phyloP scores from a whole-genome alignment of 129 eudicot species.

The Gnaphalium uliginosum region DNA sequence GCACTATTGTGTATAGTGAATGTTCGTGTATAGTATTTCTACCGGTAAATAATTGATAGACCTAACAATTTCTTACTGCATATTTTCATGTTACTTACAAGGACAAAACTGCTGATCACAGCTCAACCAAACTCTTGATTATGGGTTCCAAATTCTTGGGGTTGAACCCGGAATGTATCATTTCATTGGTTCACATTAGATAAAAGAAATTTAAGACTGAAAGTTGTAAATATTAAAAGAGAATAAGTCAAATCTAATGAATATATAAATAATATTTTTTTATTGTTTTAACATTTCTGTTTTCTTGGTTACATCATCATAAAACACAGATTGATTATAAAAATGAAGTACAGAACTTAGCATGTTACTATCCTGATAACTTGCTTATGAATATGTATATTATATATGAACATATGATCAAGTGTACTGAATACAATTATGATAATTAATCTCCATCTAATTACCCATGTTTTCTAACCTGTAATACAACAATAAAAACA shows the following conservation, averaged over 20 bases:
- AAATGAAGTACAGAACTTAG: neutral
- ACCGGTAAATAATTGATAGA: too few relatives aligned
- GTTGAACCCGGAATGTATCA: neutral
- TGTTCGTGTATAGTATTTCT: too few relatives aligned
- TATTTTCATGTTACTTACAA: neutral
- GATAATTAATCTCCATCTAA: neutral
- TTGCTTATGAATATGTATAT: neutral
- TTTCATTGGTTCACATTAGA: neutral
- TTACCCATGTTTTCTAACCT: neutral
- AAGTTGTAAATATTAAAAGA: too few relatives aligned
- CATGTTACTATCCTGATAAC: slow-evolving; percentile 6
- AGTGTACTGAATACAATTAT: neutral
- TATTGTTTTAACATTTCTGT: neutral
- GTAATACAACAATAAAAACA: neutral
- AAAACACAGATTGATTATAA: neutral
- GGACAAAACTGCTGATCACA: neutral
- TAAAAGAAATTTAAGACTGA: too few relatives aligned
- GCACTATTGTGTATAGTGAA: too few relatives aligned
- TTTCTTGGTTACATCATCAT: neutral
- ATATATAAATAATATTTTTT: neutral
- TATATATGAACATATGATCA: neutral
- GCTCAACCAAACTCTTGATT: neutral
- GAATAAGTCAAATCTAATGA: neutral
- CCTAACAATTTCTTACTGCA: too few relatives aligned
- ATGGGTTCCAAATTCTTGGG: neutral